Percentiles rank a stretch among this genome's conserved stretches.
These are phyloP conservation scores for Alternaria brassicicola DNA, from an alignment of 2,329 filamentous ascomycete species.

Conservation along the genomic window DNA sequence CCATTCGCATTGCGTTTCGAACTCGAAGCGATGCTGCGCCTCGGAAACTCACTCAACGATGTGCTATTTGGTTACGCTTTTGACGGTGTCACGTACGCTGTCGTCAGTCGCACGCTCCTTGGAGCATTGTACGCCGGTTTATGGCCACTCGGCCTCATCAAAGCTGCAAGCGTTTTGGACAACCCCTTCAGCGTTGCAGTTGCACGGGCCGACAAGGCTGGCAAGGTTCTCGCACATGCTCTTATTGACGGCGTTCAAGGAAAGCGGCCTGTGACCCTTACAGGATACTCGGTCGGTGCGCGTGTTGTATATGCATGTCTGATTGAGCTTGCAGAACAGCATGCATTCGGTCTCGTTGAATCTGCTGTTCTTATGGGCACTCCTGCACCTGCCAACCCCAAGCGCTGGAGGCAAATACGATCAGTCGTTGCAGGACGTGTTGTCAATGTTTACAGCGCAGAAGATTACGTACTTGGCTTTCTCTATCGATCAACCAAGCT, in stretches of 20 bases:
- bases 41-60: slow-evolving; percentile 77
- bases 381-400: slow-evolving; percentile 72
- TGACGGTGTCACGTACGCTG: slow-evolving; percentile 71
- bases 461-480: slow-evolving; percentile 85
- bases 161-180: slow-evolving; percentile 66
- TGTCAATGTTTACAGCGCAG: slow-evolving; percentile 84
- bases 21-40: slow-evolving; percentile 72
- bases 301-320: slow-evolving; percentile 83
- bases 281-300: slow-evolving; percentile 83
- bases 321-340: slow-evolving; percentile 73
- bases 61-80: slow-evolving; percentile 81
- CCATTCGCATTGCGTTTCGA: slow-evolving; percentile 86
- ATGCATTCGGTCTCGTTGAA: slow-evolving; percentile 82
- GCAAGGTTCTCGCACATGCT: slow-evolving; percentile 77
- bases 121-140: slow-evolving; percentile 53
- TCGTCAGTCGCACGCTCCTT: slow-evolving; percentile 66
- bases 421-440: slow-evolving; percentile 79
- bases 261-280: slow-evolving; percentile 75
- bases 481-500: slow-evolving; percentile 83
- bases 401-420: slow-evolving; percentile 76
- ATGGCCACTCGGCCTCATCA: slow-evolving; percentile 55
- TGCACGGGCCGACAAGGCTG: slow-evolving; percentile 79
- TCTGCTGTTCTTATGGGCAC: slow-evolving; percentile 81
- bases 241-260: slow-evolving; percentile 80
- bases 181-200: slow-evolving; percentile 81